Conservation (phyloP, 495 filamentous ascomycete genomes). For the Glonium stellatum region DNA sequence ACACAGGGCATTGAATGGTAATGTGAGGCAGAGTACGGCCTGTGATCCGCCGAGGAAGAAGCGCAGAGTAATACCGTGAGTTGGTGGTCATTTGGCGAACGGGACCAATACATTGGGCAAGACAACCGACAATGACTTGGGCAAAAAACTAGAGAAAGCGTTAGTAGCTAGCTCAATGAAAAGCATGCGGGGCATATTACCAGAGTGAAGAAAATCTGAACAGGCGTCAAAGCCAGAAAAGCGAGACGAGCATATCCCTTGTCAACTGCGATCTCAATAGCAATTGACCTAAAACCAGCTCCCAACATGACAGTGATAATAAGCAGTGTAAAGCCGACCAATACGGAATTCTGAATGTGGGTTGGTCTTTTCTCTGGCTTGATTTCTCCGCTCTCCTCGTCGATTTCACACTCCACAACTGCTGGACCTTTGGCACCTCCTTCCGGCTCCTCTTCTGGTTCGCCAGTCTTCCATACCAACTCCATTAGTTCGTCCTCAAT, state of each 20-base stretch:
- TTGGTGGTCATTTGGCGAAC: conserved; percentile 64
- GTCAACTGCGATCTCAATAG: conserved; percentile 61
- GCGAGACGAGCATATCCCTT: conserved; percentile 52
- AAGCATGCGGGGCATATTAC: conserved; percentile 27
- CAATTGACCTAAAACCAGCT: conserved; percentile 59
- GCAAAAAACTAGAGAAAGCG: conserved; percentile 51
- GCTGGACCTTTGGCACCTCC: conserved; percentile 40
- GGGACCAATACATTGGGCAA: conserved; percentile 59
- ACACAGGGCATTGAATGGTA: conserved; percentile 66
- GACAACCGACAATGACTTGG: conserved; percentile 34
- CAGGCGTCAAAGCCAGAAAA: conserved; percentile 55
- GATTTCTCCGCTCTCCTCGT: conserved; percentile 62
- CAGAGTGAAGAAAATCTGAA: conserved; percentile 74
- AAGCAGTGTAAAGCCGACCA: conserved; percentile 57
- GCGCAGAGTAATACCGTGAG: conserved; percentile 71
- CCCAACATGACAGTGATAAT: conserved; percentile 58
- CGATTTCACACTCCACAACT: conserved; percentile 48
- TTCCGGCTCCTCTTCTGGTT: conserved; percentile 37
- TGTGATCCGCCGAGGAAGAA: conserved; percentile 52
- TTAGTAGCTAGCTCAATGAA: background rate
- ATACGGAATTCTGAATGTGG: conserved; percentile 58
- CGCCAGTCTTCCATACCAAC: conserved; percentile 57
- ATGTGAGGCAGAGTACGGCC: conserved; percentile 53
- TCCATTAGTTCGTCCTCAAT: conserved; percentile 71
- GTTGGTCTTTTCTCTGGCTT: conserved; percentile 58